Percentiles rank a stretch among this genome's conserved stretches.
Evolutionary conservation across 2,329 filamentous ascomycete species (phyloP).

Genomic region (Cladorrhinum sp.): DNA sequence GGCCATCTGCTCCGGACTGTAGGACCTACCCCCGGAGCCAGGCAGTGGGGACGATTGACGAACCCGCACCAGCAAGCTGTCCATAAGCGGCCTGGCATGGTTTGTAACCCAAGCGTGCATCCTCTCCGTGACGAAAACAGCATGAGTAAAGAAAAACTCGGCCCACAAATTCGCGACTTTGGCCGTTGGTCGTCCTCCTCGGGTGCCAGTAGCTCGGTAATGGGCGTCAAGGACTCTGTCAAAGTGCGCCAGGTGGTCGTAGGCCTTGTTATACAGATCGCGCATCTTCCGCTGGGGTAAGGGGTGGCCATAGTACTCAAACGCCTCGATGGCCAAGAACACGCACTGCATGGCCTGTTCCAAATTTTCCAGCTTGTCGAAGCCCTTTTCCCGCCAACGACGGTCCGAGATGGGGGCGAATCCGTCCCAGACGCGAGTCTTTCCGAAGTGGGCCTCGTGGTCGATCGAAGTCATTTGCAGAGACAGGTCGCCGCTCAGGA

Average conservation of each 20-base stretch:
- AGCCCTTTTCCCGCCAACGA: conserved; percentile 15
- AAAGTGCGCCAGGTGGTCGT: conserved; percentile 9
- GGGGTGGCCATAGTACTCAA: conserved; percentile 12
- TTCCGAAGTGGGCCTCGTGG: neutral
- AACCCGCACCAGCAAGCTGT: neutral
- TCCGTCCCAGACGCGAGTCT: conserved; percentile 10
- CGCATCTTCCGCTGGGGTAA: conserved; percentile 1
- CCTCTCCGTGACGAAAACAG: conserved; percentile 9
- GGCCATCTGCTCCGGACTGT: neutral
- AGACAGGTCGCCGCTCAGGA: neutral
- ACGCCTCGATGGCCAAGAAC: neutral
- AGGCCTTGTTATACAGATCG: conserved; percentile 7
- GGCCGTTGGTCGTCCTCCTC: neutral
- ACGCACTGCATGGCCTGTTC: conserved; percentile 11
- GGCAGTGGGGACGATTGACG: neutral
- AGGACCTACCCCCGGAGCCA: neutral
- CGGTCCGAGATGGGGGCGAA: conserved; percentile 12
- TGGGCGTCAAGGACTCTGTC: conserved; percentile 10
- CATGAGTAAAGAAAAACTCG: conserved; percentile 17
- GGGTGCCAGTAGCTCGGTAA: neutral
- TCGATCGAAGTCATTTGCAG: neutral
- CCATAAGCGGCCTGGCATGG: neutral
- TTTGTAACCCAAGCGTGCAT: conserved; percentile 8
- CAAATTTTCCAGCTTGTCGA: conserved; percentile 10
- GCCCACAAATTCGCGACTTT: conserved; percentile 13